phyloP scores from a whole-genome alignment of 805 yeast genomes.

The Candida hispaniensis region DNA sequence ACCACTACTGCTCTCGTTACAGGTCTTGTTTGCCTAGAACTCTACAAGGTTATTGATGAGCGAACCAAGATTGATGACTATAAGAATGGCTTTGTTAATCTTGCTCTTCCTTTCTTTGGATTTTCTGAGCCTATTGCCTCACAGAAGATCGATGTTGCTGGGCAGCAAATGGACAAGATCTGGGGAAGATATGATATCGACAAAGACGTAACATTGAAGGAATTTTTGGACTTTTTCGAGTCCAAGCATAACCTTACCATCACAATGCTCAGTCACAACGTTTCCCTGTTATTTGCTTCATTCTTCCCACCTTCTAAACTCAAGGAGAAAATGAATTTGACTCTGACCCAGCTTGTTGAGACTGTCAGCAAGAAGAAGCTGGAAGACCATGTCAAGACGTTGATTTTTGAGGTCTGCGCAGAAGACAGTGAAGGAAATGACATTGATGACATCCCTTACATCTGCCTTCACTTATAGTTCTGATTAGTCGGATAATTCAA shows the following conservation, averaged over 20 bases:
- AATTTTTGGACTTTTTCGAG: conserved; percentile 64
- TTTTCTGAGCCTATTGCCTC: conserved; percentile 93
- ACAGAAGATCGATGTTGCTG: conserved; percentile 61
- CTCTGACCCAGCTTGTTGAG: conserved; percentile 66
- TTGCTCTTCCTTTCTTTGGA: conserved; percentile 93
- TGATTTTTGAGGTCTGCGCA: conserved; percentile 83
- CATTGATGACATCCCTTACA: conserved; percentile 79
- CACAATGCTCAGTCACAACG: conserved; percentile 86
- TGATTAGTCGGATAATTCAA: conserved; percentile 23
- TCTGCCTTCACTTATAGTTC: conserved; percentile 45
- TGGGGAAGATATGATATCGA: conserved; percentile 87
- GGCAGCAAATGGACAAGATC: conserved; percentile 68
- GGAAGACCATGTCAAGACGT: conserved; percentile 58
- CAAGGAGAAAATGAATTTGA: conserved; percentile 60
- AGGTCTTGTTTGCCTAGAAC: conserved; percentile 84
- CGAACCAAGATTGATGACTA: conserved; percentile 63
- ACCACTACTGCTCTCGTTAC: conserved; percentile 98
- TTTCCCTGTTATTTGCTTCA: conserved; percentile 79
- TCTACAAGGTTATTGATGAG: conserved; percentile 79
- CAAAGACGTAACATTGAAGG: conserved; percentile 56
- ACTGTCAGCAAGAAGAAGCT: conserved; percentile 77
- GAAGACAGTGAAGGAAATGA: conserved; percentile 92
- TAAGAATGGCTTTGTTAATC: conserved; percentile 84
- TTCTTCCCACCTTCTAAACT: conserved; percentile 88
- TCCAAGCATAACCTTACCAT: conserved; percentile 76